Conservation (phyloP, 495 filamentous ascomycete genomes). For the Hypomontagnella monticulosa region DNA sequence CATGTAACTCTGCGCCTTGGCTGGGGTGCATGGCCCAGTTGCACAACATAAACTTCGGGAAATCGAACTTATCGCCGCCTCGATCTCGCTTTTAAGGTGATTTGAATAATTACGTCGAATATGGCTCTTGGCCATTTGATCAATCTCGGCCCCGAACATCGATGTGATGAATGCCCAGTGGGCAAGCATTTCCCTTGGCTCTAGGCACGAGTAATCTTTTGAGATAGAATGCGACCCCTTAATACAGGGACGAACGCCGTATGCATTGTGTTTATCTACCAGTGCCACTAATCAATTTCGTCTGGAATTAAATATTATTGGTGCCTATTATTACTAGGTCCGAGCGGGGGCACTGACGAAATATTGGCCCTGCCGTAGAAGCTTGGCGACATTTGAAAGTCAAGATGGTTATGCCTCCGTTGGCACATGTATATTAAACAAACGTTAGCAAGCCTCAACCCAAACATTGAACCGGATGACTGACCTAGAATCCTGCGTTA, state of each 20-base stretch:
- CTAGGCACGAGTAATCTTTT: neutral
- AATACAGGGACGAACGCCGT: neutral
- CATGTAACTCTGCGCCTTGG: conserved; percentile 15
- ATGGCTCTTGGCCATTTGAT: neutral
- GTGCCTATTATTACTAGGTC: no score
- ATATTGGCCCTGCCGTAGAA: neutral
- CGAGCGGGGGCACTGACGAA: no score
- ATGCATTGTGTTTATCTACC: neutral
- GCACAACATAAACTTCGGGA: conserved; percentile 26
- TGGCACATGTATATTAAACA: no score
- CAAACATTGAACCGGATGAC: no score
- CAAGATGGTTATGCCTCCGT: neutral
- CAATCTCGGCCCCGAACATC: conserved; percentile 18
- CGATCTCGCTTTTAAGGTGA: conserved; percentile 27
- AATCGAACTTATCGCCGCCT: neutral
- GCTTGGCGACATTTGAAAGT: neutral
- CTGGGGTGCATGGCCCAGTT: conserved; percentile 17
- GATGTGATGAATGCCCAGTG: neutral
- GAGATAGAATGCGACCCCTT: neutral
- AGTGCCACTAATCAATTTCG: no score
- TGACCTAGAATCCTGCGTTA: neutral
- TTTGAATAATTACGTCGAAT: neutral
- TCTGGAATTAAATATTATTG: no score
- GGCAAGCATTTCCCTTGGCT: neutral
- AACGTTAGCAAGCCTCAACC: no score